Evolutionary conservation across 2,329 filamentous ascomycete genomes (phyloP), one percentile per base, ranked within the genome.

Genomic region (Pseudopyricularia cyperi): DNA sequence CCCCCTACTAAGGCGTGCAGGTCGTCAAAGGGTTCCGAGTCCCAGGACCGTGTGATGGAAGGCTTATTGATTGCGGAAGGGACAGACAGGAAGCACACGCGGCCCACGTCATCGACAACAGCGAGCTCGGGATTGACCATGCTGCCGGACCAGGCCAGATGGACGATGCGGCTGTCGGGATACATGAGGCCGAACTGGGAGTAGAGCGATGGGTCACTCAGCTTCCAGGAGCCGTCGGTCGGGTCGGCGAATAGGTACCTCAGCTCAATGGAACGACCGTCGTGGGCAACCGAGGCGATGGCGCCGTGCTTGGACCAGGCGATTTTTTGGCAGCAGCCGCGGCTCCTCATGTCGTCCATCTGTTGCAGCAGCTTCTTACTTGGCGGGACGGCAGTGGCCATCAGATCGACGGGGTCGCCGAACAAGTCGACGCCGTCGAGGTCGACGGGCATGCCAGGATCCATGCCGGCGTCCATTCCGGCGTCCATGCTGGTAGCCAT

Each of bases 251-350:
- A 76, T 50, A 95, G 73, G 62, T 87, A 83, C 54, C 83, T 81
- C 46, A 95, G 73, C 61, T 86, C 81, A 51, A 96, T 71, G 14
- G 74, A 75, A 48, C 76, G 76, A 28, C 87, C 85, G 66, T 90
- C 85, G 15, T 79, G 70, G 19, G 83, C 79, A 57, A 97, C 85
- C 52, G 83, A 85, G 28, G 90, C 90, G 58, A 97, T 87, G 54
- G 84, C 89, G 44, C 91, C 91, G 55, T 82, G 79, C 60, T 83
- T 89, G 11, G 91, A 95, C 90, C 91, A 97, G 30, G 86, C 82
- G 52, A 96, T 77, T 57, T 80, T 81, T 63, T 89, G 85, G 73
- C 83, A 88, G 65, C 87, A 93, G 15, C 89, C 89, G 54, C 79
- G 79, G 53, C 76, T 72, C 57, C 85, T 80, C 59, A 93, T 72